Conservation (phyloP, 1,139 yeast genomes). For the Debaryomycetaceae sp. region DNA sequence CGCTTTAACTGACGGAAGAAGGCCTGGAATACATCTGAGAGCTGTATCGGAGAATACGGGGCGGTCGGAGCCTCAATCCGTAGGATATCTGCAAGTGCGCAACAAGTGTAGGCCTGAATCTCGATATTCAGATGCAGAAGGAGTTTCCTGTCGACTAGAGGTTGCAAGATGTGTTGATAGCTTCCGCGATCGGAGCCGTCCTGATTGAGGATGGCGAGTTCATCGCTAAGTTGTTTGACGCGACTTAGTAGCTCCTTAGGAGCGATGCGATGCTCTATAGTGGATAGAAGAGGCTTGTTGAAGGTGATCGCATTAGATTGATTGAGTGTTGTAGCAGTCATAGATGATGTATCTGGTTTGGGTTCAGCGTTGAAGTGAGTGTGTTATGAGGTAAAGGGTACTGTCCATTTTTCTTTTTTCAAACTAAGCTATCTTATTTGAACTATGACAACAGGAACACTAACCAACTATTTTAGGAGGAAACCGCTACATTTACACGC, state of each 20-base stretch:
- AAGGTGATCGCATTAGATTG: conserved; percentile 16
- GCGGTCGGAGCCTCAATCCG: conserved; percentile 86
- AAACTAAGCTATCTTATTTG: no score
- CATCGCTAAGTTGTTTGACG: conserved; percentile 42
- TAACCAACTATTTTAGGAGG: no score
- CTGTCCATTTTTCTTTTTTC: no score
- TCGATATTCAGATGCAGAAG: conserved; percentile 56
- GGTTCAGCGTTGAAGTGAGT: not conserved
- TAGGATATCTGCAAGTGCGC: conserved; percentile 67
- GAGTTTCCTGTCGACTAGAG: conserved; percentile 48
- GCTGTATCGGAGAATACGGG: conserved; percentile 60
- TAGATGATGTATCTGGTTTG: no score
- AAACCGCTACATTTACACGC: no score
- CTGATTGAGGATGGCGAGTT: conserved; percentile 51
- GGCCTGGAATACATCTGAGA: conserved; percentile 51
- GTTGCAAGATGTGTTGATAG: conserved; percentile 35
- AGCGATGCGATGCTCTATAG: conserved; percentile 43
- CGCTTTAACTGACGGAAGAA: conserved; percentile 54
- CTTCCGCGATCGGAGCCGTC: conserved; percentile 39
- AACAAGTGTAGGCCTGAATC: conserved; percentile 60
- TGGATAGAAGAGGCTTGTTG: conserved; percentile 40
- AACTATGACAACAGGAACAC: no score
- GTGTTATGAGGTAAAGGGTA: no score
- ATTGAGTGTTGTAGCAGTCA: conserved; percentile 1
- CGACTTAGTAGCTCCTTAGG: conserved; percentile 44